Base-by-base conservation (phyloP, 73 alveolate species). In the Stentor coeruleus region DNA sequence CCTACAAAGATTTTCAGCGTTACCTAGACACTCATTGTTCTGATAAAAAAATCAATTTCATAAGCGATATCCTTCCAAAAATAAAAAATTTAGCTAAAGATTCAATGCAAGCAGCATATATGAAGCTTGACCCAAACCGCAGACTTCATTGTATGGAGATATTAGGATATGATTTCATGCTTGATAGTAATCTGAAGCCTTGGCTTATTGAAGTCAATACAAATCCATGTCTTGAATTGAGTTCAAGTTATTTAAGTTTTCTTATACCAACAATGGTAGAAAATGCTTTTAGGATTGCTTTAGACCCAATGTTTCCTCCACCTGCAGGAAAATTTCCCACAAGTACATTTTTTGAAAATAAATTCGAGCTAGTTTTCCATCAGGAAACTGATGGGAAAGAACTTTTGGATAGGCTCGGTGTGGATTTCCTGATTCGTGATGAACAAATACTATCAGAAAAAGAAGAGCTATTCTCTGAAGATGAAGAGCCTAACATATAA, bases 141-240 rank as follows among this genome's bases (percentile, higher is more conserved):
- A 87, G 98, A 84, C 92, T 89, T 84, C 76, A 87, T 66, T 89
- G 96, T 81, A 93, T 97, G 90, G 98, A 97, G 81, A 66, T 97
- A 4, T 92, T 94, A 75, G 99, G 99, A 20, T 97, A 85, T 86
- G 99, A 97, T 89, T 97, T 97, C 89, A 95, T 97, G 93, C 89
- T 97, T 58, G 99, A 97, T 91, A 87, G 86, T 55, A 85, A 91
- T 60, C 88, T 90, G 39, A 89, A 84, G 41, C 91, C 95, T 31
- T 97, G 95, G 95, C 85, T 97, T 39, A 94, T 97, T 59, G 99
- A 97, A 84, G 95, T 94, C 3, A 97, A 97, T 84, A 96, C 99
- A n/a, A 97, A 97, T 90, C 99, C 99, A 3, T 97, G 99, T 49
- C 74, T 95, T 3, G 99, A 97, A 86, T 96, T 91, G 76, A 84